Base-by-base conservation (phyloP, 768 basidiomycete genomes). In the Pleurotus tuoliensis region DNA sequence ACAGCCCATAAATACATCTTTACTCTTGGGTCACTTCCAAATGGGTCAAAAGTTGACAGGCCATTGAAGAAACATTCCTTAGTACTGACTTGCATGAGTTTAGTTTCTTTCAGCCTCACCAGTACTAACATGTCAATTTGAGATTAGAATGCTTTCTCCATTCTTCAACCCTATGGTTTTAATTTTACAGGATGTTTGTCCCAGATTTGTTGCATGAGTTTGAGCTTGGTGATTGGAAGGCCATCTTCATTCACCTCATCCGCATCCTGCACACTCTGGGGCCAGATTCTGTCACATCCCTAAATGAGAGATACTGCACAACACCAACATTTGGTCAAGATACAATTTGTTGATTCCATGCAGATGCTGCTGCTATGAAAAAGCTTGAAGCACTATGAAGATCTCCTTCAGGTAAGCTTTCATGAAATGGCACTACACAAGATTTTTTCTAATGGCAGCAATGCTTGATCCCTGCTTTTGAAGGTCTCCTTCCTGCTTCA, bases 391-490 rank as follows among this genome's bases (percentile, higher is more conserved):
- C 13, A 4, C 18, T 72, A 66, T 25, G 66, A 71, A 46, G 69
- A 73, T 15, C 52, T 71, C 6, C 58, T 71, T 0, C 71, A 73
- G 62, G 73, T 63, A 43, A 25, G 20, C 20, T 20, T 20, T 20
- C 20, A 20, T 20, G 20, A 20, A 20, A 20, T 20, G 20, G 20
- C 20, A 20, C 20, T 20, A 20, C 20, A 20, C 20, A 20, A 20
- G 20, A 20, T 20, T 20, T 20, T 20, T 20, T 48, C 54, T 25
- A n/a, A 38, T 3, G 39, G 4, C 22, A n/a, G 1, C 24, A 76
- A 74, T 73, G 72, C 55, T 55, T 68, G 0, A 67, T 77, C 2
- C 76, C 76, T 0, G 67, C 63, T 0, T 67, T 75, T 9, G 70
- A 76, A 15, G 74, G 67, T 13, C 62, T 79, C 0, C 58, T 79